Evolutionary conservation across 2,329 filamentous ascomycete genomes (phyloP).

Genomic region (Aspergillus sp.): DNA sequence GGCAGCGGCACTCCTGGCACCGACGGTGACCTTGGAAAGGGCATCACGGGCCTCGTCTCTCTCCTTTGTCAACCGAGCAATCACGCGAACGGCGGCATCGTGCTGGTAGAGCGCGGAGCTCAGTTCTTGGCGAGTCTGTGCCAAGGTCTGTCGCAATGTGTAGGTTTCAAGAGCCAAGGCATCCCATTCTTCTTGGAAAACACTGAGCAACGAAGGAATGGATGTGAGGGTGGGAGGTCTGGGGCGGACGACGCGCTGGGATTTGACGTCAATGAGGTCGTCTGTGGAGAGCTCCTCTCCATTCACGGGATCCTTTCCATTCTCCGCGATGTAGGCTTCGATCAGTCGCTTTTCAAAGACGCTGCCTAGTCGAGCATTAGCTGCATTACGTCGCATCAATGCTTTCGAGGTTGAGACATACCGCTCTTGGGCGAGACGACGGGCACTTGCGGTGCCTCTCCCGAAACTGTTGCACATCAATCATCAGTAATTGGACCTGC

Average conservation of each 20-base stretch:
- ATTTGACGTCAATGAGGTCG: slow-evolving; percentile 86
- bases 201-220: slow-evolving; percentile 87
- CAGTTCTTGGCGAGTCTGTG: slow-evolving; percentile 88
- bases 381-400: slow-evolving; percentile 16
- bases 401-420: slow-evolving; percentile 48
- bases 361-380: slow-evolving; percentile 61
- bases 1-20: slow-evolving; percentile 50
- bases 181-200: slow-evolving; percentile 99
- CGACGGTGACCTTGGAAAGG: slow-evolving; percentile 79
- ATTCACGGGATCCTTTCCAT: slow-evolving; percentile 88
- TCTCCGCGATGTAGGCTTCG: slow-evolving; percentile 89
- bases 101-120: slow-evolving; percentile 94
- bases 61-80: slow-evolving; percentile 86
- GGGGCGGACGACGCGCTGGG: slow-evolving; percentile 79
- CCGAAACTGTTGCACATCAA: slow-evolving; percentile 68
- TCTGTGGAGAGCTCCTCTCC: slow-evolving; percentile 80
- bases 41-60: slow-evolving; percentile 90
- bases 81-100: slow-evolving; percentile 93
- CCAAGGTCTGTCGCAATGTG: slow-evolving; percentile 83
- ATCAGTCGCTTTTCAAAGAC: slow-evolving; percentile 95
- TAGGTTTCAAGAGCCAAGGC: slow-evolving; percentile 88
- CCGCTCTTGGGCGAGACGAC: slow-evolving; percentile 94
- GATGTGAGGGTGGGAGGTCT: slow-evolving; percentile 92
- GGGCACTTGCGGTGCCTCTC: slow-evolving; percentile 91
- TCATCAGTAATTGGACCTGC: slow-evolving; percentile 19